phyloP scores from a whole-genome alignment of 2,329 filamentous ascomycete genomes.

The Trichophyton mentagrophytes region DNA sequence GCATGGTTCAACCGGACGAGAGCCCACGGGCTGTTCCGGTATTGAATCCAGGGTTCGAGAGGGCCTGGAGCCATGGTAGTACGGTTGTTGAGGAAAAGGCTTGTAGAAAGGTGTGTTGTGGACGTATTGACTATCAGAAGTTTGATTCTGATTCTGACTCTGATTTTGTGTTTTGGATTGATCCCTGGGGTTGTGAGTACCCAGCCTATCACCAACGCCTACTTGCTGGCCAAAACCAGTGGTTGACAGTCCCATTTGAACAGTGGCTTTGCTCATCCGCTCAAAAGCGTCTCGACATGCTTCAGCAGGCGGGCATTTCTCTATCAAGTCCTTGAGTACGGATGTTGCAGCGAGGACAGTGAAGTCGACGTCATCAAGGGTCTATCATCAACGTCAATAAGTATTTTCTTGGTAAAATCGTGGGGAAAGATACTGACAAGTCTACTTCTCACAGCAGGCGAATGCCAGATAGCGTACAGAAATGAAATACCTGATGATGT shows the following conservation, averaged over 20 bases:
- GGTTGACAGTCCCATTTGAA: constrained; percentile 84
- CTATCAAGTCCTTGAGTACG: constrained; percentile 78
- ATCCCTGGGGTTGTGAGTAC: not conserved
- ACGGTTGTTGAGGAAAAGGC: not conserved
- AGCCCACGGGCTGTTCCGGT: not conserved
- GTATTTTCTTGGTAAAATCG: not conserved
- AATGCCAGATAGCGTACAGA: constrained; percentile 95
- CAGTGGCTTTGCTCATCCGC: constrained; percentile 85
- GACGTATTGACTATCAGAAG: not conserved
- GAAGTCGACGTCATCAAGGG: constrained; percentile 94
- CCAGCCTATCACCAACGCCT: not conserved
- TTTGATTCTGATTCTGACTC: not conserved
- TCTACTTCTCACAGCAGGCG: constrained; percentile 69
- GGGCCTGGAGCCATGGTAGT: not conserved
- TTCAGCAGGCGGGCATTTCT: constrained; percentile 90
- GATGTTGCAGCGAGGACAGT: constrained; percentile 88
- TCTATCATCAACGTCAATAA: constrained; percentile 28
- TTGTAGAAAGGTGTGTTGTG: not conserved
- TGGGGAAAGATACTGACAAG: constrained; percentile 47
- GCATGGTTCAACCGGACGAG: not conserved
- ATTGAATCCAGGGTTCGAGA: not conserved
- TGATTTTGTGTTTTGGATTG: not conserved
- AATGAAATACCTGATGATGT: constrained; percentile 58
- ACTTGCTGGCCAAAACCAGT: constrained; percentile 56
- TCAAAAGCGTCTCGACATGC: constrained; percentile 91